Conservation (phyloP, 805 yeast genomes). For the Yamadazyma sp. region DNA sequence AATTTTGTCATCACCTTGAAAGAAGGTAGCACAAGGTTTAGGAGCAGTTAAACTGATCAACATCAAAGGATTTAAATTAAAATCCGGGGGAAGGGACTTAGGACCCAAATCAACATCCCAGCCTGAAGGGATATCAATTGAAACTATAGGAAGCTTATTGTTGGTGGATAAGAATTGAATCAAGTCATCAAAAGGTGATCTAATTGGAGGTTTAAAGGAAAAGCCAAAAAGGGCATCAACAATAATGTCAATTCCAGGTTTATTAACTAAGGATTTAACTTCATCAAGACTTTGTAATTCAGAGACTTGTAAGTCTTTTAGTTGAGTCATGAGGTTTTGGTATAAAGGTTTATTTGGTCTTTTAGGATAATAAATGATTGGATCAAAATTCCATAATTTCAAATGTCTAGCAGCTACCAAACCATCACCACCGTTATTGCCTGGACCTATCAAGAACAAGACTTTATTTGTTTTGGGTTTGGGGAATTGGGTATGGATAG, state of each 20-base stretch:
- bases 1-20: constrained; percentile 26
- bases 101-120: constrained; percentile 97
- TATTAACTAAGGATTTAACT: constrained; percentile 12
- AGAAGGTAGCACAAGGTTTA: constrained; percentile 70
- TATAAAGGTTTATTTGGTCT: constrained; percentile 54
- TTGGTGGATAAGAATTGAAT: constrained; percentile 22
- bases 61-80: constrained; percentile 56
- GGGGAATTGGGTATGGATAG: constrained; percentile 68
- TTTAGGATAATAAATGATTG: constrained; percentile 79
- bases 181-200: constrained; percentile 66
- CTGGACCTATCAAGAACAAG: constrained; percentile 86
- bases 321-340: constrained; percentile 59
- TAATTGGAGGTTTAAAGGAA: constrained; percentile 83
- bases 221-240: constrained; percentile 92
- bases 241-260: constrained; percentile 29
- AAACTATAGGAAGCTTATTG: constrained; percentile 59
- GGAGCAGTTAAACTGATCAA: constrained; percentile 91
- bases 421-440: constrained; percentile 97
- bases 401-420: constrained; percentile 93
- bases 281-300: constrained; percentile 44
- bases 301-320: constrained; percentile 59
- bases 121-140: constrained; percentile 92
- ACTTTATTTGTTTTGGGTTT: constrained; percentile 43
- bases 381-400: constrained; percentile 64
- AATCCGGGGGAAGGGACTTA: constrained; percentile 58